phyloP scores from a whole-genome alignment of 352 stramenopile species.

The Globisporangium nunn region DNA sequence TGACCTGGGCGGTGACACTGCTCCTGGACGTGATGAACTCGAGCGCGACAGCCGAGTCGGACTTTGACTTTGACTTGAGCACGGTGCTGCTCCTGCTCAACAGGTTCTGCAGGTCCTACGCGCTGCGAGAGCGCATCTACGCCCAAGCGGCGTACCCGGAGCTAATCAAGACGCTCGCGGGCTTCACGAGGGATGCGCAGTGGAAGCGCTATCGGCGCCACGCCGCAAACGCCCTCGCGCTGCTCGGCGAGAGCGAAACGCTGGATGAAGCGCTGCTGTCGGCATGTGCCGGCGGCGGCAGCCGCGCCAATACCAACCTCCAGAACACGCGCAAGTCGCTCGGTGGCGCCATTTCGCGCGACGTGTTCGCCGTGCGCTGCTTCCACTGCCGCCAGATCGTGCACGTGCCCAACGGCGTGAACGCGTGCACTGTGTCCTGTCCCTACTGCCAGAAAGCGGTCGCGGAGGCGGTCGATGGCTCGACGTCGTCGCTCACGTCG shows the following conservation, averaged over 20 bases:
- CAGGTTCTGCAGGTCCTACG: slow-evolving; percentile 27
- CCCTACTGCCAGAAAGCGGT: slow-evolving; percentile 38
- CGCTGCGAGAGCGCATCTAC: slow-evolving; percentile 29
- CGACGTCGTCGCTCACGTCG: slow-evolving; percentile 18
- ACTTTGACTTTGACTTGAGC: slow-evolving; percentile 31
- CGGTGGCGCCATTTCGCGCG: not conserved
- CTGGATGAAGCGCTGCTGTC: slow-evolving; percentile 22
- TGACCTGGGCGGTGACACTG: slow-evolving; percentile 40
- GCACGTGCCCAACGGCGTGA: slow-evolving; percentile 22
- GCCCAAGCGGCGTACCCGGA: slow-evolving; percentile 39
- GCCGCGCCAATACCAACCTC: not conserved
- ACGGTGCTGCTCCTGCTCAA: slow-evolving; percentile 33
- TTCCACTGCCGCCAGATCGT: slow-evolving; percentile 54
- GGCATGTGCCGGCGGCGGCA: slow-evolving; percentile 2
- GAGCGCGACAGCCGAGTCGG: slow-evolving; percentile 23
- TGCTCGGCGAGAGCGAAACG: slow-evolving; percentile 42
- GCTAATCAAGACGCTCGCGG: slow-evolving; percentile 30
- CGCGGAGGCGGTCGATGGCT: slow-evolving; percentile 24
- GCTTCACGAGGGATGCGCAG: slow-evolving; percentile 22
- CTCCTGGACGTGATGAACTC: slow-evolving; percentile 40
- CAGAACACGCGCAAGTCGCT: not conserved
- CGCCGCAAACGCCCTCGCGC: slow-evolving; percentile 26
- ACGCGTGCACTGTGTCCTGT: slow-evolving; percentile 27
- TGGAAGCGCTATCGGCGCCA: slow-evolving; percentile 33
- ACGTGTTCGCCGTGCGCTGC: slow-evolving; percentile 33